phyloP scores from a whole-genome alignment of 495 filamentous ascomycete species.

The Aspergillus funiculosus region DNA sequence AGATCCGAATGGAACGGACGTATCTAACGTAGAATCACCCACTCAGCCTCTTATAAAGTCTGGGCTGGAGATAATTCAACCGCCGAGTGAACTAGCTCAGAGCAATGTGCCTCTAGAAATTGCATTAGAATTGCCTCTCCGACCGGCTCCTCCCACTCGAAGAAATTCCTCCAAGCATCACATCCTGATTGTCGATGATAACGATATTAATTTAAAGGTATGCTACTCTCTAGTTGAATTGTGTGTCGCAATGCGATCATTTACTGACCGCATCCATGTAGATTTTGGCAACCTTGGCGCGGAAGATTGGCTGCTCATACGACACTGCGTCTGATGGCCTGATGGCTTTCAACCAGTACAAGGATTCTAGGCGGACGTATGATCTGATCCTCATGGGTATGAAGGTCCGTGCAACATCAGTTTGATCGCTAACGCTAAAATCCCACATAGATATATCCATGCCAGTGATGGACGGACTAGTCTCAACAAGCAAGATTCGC shows the following conservation, averaged over 20 bases:
- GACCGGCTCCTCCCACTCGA: background rate
- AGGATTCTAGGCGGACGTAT: conserved; percentile 22
- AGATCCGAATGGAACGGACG: too few relatives aligned
- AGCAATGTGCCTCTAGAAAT: background rate
- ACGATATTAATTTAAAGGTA: conserved; percentile 33
- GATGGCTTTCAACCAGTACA: conserved; percentile 47
- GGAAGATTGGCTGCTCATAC: conserved; percentile 40
- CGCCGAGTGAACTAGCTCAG: background rate
- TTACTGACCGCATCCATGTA: background rate
- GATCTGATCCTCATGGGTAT: conserved; percentile 46
- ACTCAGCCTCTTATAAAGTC: background rate
- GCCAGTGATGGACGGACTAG: conserved; percentile 24
- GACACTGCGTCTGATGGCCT: conserved; percentile 50
- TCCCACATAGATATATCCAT: conserved; percentile 19
- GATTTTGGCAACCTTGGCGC: conserved; percentile 32
- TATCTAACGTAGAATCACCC: background rate
- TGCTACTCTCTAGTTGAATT: background rate
- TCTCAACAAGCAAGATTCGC: conserved; percentile 21
- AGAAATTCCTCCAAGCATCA: conserved; percentile 2
- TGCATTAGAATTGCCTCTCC: background rate
- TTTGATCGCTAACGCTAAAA: background rate
- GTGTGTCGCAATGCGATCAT: background rate
- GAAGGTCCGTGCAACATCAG: background rate
- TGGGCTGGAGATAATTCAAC: background rate
- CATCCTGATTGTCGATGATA: conserved; percentile 36